These are phyloP conservation scores for Xylaria bambusicola DNA, from an alignment of 495 filamentous ascomycete genomes.

Conservation along the genomic window DNA sequence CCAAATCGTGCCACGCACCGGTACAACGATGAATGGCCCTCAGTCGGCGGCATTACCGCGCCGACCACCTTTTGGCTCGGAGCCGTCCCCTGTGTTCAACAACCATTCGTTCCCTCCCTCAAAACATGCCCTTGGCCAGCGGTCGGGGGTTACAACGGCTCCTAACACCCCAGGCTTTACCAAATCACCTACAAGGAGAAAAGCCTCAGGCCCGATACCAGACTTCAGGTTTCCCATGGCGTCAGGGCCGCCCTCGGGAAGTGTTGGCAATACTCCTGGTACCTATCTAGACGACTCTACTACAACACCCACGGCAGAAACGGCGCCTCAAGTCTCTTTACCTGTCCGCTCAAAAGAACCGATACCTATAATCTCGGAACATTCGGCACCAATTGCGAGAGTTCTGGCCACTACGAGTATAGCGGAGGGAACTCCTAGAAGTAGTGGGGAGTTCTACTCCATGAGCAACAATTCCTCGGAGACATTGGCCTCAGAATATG, in stretches of 20 bases:
- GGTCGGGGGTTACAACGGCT: slow-evolving; percentile 38
- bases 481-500: slow-evolving; percentile 89
- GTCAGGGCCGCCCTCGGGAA: slow-evolving; percentile 43
- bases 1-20: slow-evolving; percentile 67
- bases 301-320: slow-evolving; percentile 39
- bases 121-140: slow-evolving; percentile 37
- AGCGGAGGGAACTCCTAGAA: slow-evolving; percentile 69
- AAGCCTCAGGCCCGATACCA: slow-evolving; percentile 48
- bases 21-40: slow-evolving; percentile 26
- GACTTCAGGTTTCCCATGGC: slow-evolving; percentile 71
- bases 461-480: slow-evolving; percentile 92
- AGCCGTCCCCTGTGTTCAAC: slow-evolving; percentile 49
- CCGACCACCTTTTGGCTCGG: slow-evolving; percentile 34
- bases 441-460: slow-evolving; percentile 93
- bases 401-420: slow-evolving; percentile 74
- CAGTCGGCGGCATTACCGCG: slow-evolving; percentile 46
- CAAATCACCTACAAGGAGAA: slow-evolving; percentile 33
- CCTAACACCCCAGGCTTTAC: slow-evolving; percentile 44
- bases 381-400: slow-evolving; percentile 62
- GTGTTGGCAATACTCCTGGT: slow-evolving; percentile 14
- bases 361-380: slow-evolving; percentile 52
- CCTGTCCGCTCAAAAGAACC: slow-evolving; percentile 39
- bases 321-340: slow-evolving; percentile 33
- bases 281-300: slow-evolving; percentile 31
- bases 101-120: slow-evolving; percentile 51